Percentiles rank a stretch among this genome's conserved stretches.
Evolutionary conservation across 1,139 yeast genomes (phyloP).

Genomic region (Lodderomyces theae): DNA sequence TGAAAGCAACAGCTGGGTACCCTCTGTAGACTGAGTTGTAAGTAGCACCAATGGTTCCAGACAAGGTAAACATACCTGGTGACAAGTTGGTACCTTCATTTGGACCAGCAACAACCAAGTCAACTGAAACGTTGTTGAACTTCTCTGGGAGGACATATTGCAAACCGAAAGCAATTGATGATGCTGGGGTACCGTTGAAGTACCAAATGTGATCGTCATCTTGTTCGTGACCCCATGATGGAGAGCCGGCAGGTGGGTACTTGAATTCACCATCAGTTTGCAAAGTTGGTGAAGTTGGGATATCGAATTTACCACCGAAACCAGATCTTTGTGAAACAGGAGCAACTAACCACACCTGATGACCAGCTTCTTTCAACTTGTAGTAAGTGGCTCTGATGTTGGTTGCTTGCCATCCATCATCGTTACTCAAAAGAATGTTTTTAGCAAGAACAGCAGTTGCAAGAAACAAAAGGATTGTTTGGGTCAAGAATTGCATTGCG

Average conservation of each 20-base stretch:
- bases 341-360: slow-evolving; percentile 53
- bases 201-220: slow-evolving; percentile 46
- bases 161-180: slow-evolving; percentile 43
- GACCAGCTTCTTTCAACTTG: slow-evolving; percentile 50
- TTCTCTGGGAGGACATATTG: slow-evolving; percentile 40
- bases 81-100: slow-evolving; percentile 46
- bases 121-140: slow-evolving; percentile 32
- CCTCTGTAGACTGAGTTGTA: slow-evolving; percentile 44
- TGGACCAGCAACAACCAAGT: slow-evolving; percentile 47
- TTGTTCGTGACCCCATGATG: slow-evolving; percentile 48
- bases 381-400: slow-evolving; percentile 60
- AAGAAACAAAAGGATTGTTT: slow-evolving; percentile 10
- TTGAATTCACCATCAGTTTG: slow-evolving; percentile 41
- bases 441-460: slow-evolving; percentile 27
- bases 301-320: slow-evolving; percentile 51
- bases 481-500: slow-evolving; percentile 13
- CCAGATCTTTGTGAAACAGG: slow-evolving; percentile 62
- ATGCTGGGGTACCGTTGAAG: slow-evolving; percentile 49
- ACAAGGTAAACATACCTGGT: slow-evolving; percentile 35
- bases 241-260: slow-evolving; percentile 41
- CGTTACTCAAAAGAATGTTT: slow-evolving; percentile 56
- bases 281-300: slow-evolving; percentile 43
- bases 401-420: slow-evolving; percentile 59
- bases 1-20: slow-evolving; percentile 43
- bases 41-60: slow-evolving; percentile 49